Evolutionary conservation across 2,329 filamentous ascomycete genomes (phyloP), one percentile per base, ranked within the genome.

Genomic region (Cercospora nicotianae): DNA sequence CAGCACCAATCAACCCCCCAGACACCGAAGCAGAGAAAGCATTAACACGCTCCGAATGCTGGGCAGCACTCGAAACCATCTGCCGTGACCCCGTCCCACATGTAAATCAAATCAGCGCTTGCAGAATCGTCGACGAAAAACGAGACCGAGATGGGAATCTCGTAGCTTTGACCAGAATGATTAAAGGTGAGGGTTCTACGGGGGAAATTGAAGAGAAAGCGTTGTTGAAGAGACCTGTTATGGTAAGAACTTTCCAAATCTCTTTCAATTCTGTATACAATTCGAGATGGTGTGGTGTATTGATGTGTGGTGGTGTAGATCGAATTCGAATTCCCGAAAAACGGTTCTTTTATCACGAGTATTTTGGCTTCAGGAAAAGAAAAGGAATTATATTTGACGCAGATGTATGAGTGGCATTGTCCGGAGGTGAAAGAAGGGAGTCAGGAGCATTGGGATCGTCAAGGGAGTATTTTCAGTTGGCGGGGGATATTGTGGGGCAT

Each of bases 371-470:
- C 61, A n/a, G 61, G 61, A 1, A 63, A 63, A 8, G 30, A 63
- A 1, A 33, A 55, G 9, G 42, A 63, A 16, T 33, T 63, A n/a
- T 63, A 63, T 26, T n/a, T 63, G 45, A 63, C 61, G 8, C 48
- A 53, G 6, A 63, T 63, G 61, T 63, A 63, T 36, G 61, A 63
- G 45, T 63, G 61, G 61, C 61, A 63, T 55, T 63, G 61, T 55
- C 61, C 61, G 3, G 61, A 55, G 18, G 42, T 63, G 8, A 55
- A 55, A 39, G 61, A 63, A 13, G 61, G 61, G 13, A 63, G 61
- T 51, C 30, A 36, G 20, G 61, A 63, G 42, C 48, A 63, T 63
- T 55, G 61, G 42, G 61, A 63, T 36, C 42, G 45, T 13, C 61
- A 63, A 18, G 30, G 20, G 61, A 63, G 18, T 55, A 63, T 36